A percentile compares a stretch with the other conserved stretches of the same genome.
Evolutionary conservation across 257 asterid genomes (phyloP).

Genomic region (Thymus quinquecostatus): DNA sequence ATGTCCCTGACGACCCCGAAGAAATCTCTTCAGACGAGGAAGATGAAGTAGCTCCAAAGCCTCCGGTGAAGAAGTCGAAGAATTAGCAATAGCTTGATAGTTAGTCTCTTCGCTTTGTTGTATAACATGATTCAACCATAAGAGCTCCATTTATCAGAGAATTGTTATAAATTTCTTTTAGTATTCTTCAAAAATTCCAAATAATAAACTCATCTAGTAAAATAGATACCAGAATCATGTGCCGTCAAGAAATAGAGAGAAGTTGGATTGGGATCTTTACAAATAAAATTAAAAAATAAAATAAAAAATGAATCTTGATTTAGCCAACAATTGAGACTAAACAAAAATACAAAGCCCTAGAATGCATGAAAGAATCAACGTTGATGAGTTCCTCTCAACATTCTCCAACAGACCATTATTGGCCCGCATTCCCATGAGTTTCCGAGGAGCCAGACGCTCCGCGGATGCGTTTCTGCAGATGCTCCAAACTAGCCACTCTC

Average conservation of each 20-base stretch:
- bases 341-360: neutral
- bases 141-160: neutral
- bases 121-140: neutral
- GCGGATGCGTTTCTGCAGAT: conserved; percentile 84
- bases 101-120: neutral
- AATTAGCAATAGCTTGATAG: conserved; percentile 49
- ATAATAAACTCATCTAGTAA: neutral
- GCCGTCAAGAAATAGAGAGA: conserved; percentile 1
- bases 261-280: conserved; percentile 15
- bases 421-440: conserved; percentile 42
- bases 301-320: conserved; percentile 17
- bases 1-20: conserved; percentile 85
- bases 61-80: conserved; percentile 72
- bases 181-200: neutral
- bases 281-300: conserved; percentile 12
- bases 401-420: conserved; percentile 25
- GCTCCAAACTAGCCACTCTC: conserved; percentile 95
- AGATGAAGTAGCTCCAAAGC: conserved; percentile 48
- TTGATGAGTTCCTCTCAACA: neutral
- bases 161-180: no score
- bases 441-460: conserved; percentile 49
- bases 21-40: conserved; percentile 84
- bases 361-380: neutral
- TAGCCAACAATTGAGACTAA: neutral
- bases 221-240: neutral